Evolutionary conservation across 768 basidiomycete genomes (phyloP).

Genomic region (Mycena capillaripes): DNA sequence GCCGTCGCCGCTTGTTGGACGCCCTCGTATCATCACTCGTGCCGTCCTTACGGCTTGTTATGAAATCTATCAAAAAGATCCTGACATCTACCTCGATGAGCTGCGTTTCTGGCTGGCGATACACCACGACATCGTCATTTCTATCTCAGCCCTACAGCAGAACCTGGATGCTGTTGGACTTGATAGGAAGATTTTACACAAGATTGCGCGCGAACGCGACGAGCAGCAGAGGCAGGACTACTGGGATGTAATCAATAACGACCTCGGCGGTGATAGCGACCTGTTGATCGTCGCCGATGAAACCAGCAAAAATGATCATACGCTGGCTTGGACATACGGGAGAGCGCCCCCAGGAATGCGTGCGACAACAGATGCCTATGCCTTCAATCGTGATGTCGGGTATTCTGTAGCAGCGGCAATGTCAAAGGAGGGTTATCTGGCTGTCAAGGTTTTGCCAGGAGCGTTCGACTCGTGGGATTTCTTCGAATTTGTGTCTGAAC

Average conservation of each 20-base stretch:
- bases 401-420: background rate
- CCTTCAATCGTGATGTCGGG: background rate
- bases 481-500: constrained; percentile 8
- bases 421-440: constrained; percentile 7
- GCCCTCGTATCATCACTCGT: constrained; percentile 10
- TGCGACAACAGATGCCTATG: constrained; percentile 18
- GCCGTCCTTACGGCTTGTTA: constrained; percentile 16
- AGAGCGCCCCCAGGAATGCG: constrained; percentile 33
- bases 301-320: constrained; percentile 42
- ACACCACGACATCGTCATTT: constrained; percentile 33
- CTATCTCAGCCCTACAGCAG: constrained; percentile 27
- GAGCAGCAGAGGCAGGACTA: constrained; percentile 22
- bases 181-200: constrained; percentile 31
- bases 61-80: constrained; percentile 19
- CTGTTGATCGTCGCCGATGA: constrained; percentile 10
- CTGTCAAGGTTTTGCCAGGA: constrained; percentile 6
- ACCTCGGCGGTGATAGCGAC: constrained; percentile 21
- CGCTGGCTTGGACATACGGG: constrained; percentile 37
- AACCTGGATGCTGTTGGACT: constrained; percentile 33
- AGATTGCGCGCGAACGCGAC: constrained; percentile 33
- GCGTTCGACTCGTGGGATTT: background rate
- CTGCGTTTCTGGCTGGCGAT: constrained; percentile 27
- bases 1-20: constrained; percentile 5
- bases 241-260: constrained; percentile 12
- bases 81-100: constrained; percentile 17